Base-by-base conservation (phyloP, 495 filamentous ascomycete species). In the Aspergillus incahuasiensis region DNA sequence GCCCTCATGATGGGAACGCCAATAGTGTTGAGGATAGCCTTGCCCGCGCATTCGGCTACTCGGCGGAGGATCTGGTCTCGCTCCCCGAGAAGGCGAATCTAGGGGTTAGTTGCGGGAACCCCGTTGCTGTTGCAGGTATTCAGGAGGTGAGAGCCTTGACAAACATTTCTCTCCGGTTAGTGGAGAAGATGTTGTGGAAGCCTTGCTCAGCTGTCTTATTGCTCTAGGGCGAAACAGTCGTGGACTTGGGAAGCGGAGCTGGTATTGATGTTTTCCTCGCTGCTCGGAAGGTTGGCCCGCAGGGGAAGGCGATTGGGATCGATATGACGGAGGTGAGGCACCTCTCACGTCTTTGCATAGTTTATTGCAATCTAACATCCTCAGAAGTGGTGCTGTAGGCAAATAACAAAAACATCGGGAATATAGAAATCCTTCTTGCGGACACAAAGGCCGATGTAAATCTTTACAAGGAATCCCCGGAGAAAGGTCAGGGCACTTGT, bases 241-340 rank as follows among this genome's bases (percentile, higher is more conserved):
- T 86, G 43, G 83, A 86, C 56, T 68, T 86, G 4, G 83, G 84
- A 35, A 73, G 70, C 61, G 82, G 84, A 8, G 81, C 73, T 3
- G 83, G 83, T 3, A 82, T 86, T 53, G 83, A 87, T 60, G 69
- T 80, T 48, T 83, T 86, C 65, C 76, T 79, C 4, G 82, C 82
- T 21, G 70, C 79, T 5, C 62, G 66, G 19, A 80, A 75, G 52
- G 75, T 86, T 13, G 83, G 82, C 0, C 40, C 59, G 0, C 68
- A 50, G 0, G 83, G 84, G 1, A 63, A 62, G 6, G 79, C 73
- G 3, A 81, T 85, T 43, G 84, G 83, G 1, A 66, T 86, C 18
- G 84, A 87, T 64, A 86, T 86, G 79, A 86, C 76, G 54, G 67
- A 82, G 54, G 81, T 79, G 49, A 59, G 43, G 48, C n/a, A 16